Evolutionary conservation across 2,329 filamentous ascomycete species (phyloP).

Genomic region (Myotisia sp.): DNA sequence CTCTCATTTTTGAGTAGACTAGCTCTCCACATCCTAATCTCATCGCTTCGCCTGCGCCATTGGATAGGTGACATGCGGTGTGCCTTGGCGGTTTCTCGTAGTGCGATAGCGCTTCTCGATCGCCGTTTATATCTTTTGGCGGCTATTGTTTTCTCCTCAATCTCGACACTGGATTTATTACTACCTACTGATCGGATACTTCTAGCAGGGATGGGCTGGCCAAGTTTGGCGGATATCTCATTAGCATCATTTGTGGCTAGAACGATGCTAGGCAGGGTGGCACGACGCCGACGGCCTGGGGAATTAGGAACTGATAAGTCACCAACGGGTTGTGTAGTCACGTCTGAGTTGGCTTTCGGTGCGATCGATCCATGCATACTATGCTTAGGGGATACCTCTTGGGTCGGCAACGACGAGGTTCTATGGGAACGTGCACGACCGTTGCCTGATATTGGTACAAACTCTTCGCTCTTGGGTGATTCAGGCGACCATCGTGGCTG

Average conservation of each 20-base stretch:
- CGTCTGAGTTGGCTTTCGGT: conserved; percentile 1
- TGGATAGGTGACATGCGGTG: conserved; percentile 28
- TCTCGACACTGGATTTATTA: conserved; percentile 8
- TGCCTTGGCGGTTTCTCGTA: conserved; percentile 23
- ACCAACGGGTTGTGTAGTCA: conserved; percentile 2
- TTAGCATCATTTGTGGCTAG: conserved; percentile 29
- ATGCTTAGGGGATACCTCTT: background rate
- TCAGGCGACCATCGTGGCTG: background rate
- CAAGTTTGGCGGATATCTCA: conserved; percentile 11
- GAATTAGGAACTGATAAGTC: no score
- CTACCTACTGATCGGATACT: conserved; percentile 5
- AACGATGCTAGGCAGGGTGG: conserved; percentile 32
- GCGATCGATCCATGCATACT: background rate
- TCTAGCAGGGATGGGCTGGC: conserved; percentile 8
- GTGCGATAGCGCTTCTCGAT: conserved; percentile 31
- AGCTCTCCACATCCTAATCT: conserved; percentile 26
- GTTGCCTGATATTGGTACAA: background rate
- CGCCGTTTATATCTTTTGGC: conserved; percentile 23
- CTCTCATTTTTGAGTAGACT: conserved; percentile 19
- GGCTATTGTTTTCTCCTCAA: conserved; percentile 15
- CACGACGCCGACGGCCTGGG: conserved; percentile 26
- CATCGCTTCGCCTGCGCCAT: conserved; percentile 29
- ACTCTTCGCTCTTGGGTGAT: background rate
- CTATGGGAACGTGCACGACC: conserved; percentile 5
- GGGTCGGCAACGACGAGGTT: conserved; percentile 8